Evolutionary conservation across 176 grass and related monocot species (phyloP), one percentile per base, ranked within the genome.

Genomic region (Dactylis glomerata): DNA sequence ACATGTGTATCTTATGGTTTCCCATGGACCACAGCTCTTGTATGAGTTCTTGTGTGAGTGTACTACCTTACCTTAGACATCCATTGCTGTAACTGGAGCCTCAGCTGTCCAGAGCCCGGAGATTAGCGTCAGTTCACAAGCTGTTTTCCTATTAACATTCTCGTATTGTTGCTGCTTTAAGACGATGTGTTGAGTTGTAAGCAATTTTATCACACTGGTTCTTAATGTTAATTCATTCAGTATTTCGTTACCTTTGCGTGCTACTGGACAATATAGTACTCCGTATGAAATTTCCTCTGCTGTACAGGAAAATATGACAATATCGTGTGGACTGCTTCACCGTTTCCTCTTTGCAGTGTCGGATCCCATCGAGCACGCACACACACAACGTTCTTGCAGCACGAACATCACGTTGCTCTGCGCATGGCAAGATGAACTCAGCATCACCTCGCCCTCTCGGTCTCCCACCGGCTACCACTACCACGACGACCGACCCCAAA

Each of bases 1-100:
- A 62, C 68, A 41, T 85, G 56, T 70, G 51, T 79, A 59, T 51
- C 50, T 54, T 52, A 28, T 73, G 33, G 22, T 82, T 76, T 81
- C 40, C 74, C 70, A 3, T 54, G 40, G 54, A 82, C 56, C 46
- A 46, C 79, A 68, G 14, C 31, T 71, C 51, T 71, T 89, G 34
- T 52, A 34, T 52, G 47, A 72, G n/a, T n/a, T n/a, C n/a, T 36
- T 3, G 3, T 36, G 40, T 56, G 50, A 49, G 47, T 75, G 70
- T 78, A 20, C 23, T 36, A 36, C 40, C 6, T 24, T 67, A 11
- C 61, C 67, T 72, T 81, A 76, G 70, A 65, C 58, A 50, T 36
- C 41, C 23, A 11, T 47, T 74, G 23, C 51, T 34, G 9, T 16
- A 16, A 10, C 82, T 73, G 55, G 6, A 68, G 42, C 70, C 67